A percentile compares a stretch with the other conserved stretches of the same genome.
Conservation (phyloP, 1,284 basidiomycete species). For the Melanopsichium pennsylvanicum region DNA sequence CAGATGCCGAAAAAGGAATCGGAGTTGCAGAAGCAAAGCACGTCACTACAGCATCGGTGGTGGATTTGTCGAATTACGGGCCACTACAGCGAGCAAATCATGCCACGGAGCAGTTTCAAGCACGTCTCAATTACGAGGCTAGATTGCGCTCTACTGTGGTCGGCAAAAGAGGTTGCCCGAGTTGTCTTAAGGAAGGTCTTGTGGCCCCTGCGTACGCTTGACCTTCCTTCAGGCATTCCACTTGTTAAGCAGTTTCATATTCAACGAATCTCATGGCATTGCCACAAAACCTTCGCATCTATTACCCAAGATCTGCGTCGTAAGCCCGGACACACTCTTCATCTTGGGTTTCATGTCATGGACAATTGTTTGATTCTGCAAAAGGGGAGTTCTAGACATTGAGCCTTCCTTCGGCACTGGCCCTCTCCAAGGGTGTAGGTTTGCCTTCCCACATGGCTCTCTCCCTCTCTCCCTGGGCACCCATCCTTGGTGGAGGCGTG, state of each 20-base stretch:
- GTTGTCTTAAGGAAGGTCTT: conserved; percentile 27
- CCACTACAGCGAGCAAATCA: conserved; percentile 25
- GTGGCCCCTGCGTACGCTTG: not conserved
- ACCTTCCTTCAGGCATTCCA: too few species aligned
- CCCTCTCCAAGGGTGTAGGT: conserved; percentile 25
- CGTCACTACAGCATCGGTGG: not conserved
- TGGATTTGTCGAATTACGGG: conserved; percentile 30
- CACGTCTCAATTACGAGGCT: conserved; percentile 37
- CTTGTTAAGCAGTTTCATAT: too few species aligned
- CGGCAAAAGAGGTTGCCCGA: conserved; percentile 30
- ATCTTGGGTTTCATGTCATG: too few species aligned
- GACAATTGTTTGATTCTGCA: too few species aligned
- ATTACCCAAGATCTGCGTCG: too few species aligned
- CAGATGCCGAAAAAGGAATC: not conserved
- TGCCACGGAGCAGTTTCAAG: conserved; percentile 20
- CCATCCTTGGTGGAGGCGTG: conserved; percentile 14
- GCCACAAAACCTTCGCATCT: too few species aligned
- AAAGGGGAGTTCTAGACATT: not conserved
- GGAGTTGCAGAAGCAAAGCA: conserved; percentile 7
- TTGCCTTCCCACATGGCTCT: conserved; percentile 46
- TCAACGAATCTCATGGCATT: too few species aligned
- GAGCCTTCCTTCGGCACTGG: conserved; percentile 3
- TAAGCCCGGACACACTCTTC: too few species aligned
- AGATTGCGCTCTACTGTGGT: conserved; percentile 28
- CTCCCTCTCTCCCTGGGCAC: conserved; percentile 39